Evolutionary conservation across 2,329 filamentous ascomycete genomes (phyloP).

Genomic region (Didymellaceae sp.): DNA sequence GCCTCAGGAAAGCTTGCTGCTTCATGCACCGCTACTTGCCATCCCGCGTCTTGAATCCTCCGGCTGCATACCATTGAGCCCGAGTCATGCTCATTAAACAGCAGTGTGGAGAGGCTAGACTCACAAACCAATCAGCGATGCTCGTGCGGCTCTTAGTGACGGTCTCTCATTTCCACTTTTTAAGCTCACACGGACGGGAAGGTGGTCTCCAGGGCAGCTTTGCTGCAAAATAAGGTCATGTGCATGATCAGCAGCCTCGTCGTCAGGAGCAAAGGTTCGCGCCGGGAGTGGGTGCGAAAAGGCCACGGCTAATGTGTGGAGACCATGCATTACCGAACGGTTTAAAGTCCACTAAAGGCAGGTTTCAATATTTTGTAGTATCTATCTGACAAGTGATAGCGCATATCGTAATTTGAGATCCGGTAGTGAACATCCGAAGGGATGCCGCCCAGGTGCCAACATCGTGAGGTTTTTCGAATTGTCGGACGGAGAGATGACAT

Average conservation of each 20-base stretch:
- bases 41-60: constrained; percentile 17
- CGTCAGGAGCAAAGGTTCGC: background rate
- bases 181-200: constrained; percentile 30
- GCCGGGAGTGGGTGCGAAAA: background rate
- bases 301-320: background rate
- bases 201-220: constrained; percentile 23
- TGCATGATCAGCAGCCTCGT: constrained; percentile 22
- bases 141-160: constrained; percentile 11
- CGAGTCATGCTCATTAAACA: constrained; percentile 32
- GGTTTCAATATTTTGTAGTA: background rate
- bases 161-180: constrained; percentile 44
- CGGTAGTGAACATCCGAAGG: constrained; percentile 12
- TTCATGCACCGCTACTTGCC: background rate
- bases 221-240: constrained; percentile 18
- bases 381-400: constrained; percentile 16
- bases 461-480: background rate
- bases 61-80: constrained; percentile 11
- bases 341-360: background rate
- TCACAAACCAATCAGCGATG: constrained; percentile 34
- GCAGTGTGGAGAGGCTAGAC: constrained; percentile 26
- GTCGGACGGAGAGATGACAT: background rate
- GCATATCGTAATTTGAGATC: constrained; percentile 26
- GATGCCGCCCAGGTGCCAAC: constrained; percentile 19
- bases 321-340: background rate
- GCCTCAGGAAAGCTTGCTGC: constrained; percentile 2